Conservation (phyloP, 108 stramenopile genomes). For the Discostella stelligeroides region DNA sequence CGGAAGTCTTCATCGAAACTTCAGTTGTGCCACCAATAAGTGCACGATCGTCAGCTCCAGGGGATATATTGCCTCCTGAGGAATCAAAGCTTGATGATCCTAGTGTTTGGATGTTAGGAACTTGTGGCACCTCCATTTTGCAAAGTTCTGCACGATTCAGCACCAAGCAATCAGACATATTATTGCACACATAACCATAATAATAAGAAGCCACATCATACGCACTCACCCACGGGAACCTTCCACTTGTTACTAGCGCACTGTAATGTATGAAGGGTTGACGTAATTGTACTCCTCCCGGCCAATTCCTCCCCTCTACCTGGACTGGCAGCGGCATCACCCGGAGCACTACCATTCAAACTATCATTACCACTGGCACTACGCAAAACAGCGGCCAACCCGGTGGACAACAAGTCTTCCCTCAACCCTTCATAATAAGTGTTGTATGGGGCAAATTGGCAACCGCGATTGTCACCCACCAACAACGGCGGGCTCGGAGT, state of each 20-base stretch:
- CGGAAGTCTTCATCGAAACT: background rate
- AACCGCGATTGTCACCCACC: slow-evolving; percentile 89
- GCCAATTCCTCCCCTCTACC: slow-evolving; percentile 28
- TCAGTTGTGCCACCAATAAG: too few species aligned
- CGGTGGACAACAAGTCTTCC: slow-evolving; percentile 85
- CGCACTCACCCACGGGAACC: slow-evolving; percentile 63
- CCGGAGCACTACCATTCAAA: slow-evolving; percentile 15
- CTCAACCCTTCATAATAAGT: slow-evolving; percentile 88
- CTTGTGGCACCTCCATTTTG: background rate
- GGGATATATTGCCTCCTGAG: background rate
- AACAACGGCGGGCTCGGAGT: slow-evolving; percentile 85
- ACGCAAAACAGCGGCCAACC: slow-evolving; percentile 73
- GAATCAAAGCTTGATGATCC: background rate
- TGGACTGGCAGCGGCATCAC: slow-evolving; percentile 40
- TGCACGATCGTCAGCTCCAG: slow-evolving; percentile 6
- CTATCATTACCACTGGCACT: slow-evolving; percentile 9
- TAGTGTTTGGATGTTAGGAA: background rate
- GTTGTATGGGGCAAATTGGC: slow-evolving; percentile 90
- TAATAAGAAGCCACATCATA: too few species aligned
- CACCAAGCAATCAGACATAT: too few species aligned
- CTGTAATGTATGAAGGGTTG: slow-evolving; percentile 69
- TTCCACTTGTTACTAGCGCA: slow-evolving; percentile 94
- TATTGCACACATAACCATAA: too few species aligned
- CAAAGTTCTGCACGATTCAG: background rate
- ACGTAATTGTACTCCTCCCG: slow-evolving; percentile 37